Percentiles rank a stretch among this genome's conserved stretches.
Evolutionary conservation across 208 protist species (phyloP).

Genomic region (Crithidia thermophila): DNA sequence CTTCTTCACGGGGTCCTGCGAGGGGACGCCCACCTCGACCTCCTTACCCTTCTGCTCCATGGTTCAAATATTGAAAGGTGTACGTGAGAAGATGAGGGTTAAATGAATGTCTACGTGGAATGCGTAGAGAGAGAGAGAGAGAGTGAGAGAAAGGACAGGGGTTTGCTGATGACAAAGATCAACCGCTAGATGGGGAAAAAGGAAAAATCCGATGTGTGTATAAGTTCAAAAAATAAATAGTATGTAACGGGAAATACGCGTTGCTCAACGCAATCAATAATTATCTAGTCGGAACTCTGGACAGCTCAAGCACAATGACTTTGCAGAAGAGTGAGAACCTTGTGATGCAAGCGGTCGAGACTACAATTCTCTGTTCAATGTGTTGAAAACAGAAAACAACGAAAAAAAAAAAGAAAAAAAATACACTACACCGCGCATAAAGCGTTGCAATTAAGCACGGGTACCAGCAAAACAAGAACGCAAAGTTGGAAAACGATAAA

Average conservation of each 20-base stretch:
- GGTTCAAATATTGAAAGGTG: background rate
- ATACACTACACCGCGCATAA: background rate
- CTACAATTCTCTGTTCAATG: too few relatives aligned
- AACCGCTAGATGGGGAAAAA: constrained; percentile 1
- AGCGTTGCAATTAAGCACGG: background rate
- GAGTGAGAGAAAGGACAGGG: background rate
- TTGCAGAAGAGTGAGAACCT: too few relatives aligned
- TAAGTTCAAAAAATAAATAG: constrained; percentile 4
- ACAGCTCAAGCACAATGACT: too few relatives aligned
- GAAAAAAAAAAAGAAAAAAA: background rate
- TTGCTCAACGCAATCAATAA: too few relatives aligned
- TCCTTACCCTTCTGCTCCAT: constrained; percentile 40
- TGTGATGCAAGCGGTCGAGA: too few relatives aligned
- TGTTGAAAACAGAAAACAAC: background rate
- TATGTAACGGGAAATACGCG: too few relatives aligned
- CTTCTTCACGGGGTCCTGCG: constrained; percentile 65
- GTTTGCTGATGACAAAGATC: background rate
- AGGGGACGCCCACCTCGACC: constrained; percentile 55
- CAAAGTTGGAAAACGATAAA: constrained; percentile 2
- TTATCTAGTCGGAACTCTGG: too few relatives aligned
- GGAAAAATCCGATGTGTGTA: background rate
- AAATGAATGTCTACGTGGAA: too few relatives aligned
- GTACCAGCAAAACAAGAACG: background rate
- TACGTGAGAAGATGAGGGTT: background rate
- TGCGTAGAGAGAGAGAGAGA: too few relatives aligned